These are phyloP conservation scores for Caryopteris hybrid DNA, from an alignment of 305 asterid species.

Conservation along the genomic window DNA sequence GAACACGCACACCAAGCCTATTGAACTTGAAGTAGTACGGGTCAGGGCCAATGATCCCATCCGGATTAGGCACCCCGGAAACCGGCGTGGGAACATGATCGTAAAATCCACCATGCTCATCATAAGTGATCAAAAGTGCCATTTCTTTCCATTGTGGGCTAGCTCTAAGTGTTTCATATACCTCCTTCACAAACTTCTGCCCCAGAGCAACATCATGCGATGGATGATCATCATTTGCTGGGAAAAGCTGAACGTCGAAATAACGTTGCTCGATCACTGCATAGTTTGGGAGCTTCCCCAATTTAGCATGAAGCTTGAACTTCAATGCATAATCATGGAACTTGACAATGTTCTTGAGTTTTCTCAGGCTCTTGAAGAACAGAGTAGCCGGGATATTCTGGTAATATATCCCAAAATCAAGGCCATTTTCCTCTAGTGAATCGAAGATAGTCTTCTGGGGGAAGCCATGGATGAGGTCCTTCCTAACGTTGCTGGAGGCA, in stretches of 20 bases:
- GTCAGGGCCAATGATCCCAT: constrained; percentile 94
- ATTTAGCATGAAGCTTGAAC: constrained; percentile 68
- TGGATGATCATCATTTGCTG: constrained; percentile 97
- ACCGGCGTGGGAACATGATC: constrained; percentile 98
- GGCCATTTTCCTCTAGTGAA: constrained; percentile 76
- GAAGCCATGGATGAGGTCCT: constrained; percentile 80
- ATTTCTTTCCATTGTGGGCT: constrained; percentile 97
- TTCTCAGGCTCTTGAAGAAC: constrained; percentile 76
- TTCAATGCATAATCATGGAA: constrained; percentile 57
- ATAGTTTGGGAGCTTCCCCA: constrained; percentile 84
- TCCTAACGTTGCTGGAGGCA: constrained; percentile 91
- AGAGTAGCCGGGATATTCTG: constrained; percentile 94
- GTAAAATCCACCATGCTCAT: constrained; percentile 94
- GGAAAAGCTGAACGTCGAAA: constrained; percentile 54
- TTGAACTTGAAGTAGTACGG: constrained; percentile 80
- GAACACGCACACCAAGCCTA: constrained; percentile 95
- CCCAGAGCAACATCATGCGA: constrained; percentile 90
- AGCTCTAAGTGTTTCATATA: constrained; percentile 79
- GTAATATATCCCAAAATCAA: constrained; percentile 82
- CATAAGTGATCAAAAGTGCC: constrained; percentile 91
- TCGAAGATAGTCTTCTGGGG: constrained; percentile 96
- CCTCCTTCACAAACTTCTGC: constrained; percentile 95
- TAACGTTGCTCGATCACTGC: constrained; percentile 90
- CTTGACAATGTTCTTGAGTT: constrained; percentile 63
- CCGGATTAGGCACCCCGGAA: constrained; percentile 91